Base-by-base conservation (phyloP, 805 yeast species). In the Lachancea lanzarotensis region DNA sequence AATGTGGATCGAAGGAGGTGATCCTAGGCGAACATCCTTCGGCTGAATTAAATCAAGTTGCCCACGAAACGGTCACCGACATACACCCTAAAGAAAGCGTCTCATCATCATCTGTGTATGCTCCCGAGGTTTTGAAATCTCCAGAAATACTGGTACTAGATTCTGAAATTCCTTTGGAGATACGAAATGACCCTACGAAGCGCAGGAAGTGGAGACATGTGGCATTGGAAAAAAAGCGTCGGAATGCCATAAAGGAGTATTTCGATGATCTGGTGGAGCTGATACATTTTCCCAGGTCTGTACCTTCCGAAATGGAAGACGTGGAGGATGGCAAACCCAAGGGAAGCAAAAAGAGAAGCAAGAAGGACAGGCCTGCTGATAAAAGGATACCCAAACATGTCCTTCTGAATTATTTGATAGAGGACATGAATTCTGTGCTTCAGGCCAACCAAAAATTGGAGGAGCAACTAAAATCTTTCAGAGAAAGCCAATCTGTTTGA, bases 151-250 rank as follows among this genome's bases (percentile, higher is more conserved):
- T 50, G 7, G 45, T 62, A 16, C 48, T 50, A 1, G 57, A 57
- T 32, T 43, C 49, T 11, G 52, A 52, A 12, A 45, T 54, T 9
- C 67, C 67, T 1, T 15, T 27, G 3, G 52, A 52, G 16, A 38
- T 63, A 2, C 30, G 22, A 19, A 38, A 46, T 27, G 57, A 60
- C 47, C 43, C 52, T 5, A 48, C 45, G 6, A 43, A 43, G 33
- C 19, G 57, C 6, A 57, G 57, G 40, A 62, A 59, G 49, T 63
- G 67, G 67, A 59, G 55, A 40, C 67, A 63, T 48, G 65, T 63
- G 3, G 56, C 57, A 35, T 44, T 60, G 15, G 68, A 63, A 42
- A 60, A 60, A 43, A 43, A 57, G 31, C 49, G 66, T 44, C 54
- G 67, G 46, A 53, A 51, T 40, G 49, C 55, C 15, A 61, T 62